Conservation (phyloP, 176 grass and related monocot species). For the Neostapfia colusana region DNA sequence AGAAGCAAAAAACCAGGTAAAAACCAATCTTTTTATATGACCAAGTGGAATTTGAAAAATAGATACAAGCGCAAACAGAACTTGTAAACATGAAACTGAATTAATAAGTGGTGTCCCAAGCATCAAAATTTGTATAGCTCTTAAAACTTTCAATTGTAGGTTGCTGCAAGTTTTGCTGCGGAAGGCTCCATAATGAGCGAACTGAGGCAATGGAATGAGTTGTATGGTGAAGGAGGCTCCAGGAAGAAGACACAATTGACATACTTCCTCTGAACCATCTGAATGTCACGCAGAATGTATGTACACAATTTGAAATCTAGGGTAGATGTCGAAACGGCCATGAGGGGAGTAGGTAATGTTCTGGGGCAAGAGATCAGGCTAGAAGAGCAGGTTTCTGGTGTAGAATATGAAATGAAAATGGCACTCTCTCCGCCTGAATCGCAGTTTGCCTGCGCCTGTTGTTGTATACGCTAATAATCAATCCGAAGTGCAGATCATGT, state of each 20-base stretch:
- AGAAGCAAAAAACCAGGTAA: conserved; percentile 91
- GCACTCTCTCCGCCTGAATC: conserved; percentile 13
- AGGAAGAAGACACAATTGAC: conserved; percentile 92
- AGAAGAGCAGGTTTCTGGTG: not conserved
- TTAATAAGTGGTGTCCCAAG: not conserved
- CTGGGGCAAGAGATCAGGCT: conserved; percentile 16
- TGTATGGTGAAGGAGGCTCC: conserved; percentile 92
- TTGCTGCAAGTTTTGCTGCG: conserved; percentile 73
- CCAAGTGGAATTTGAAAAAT: not conserved
- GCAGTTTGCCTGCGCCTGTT: conserved; percentile 32
- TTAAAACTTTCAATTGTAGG: conserved; percentile 51
- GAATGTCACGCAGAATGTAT: conserved; percentile 27
- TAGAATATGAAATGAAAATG: conserved; percentile 14
- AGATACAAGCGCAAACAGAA: not conserved
- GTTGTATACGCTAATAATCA: conserved; percentile 45
- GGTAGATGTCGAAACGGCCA: conserved; percentile 34
- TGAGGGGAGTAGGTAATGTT: conserved; percentile 1
- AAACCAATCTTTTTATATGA: conserved; percentile 6
- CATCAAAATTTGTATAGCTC: not conserved
- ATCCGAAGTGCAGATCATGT: conserved; percentile 13
- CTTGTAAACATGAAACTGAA: not conserved
- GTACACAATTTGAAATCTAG: conserved; percentile 46
- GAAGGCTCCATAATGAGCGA: conserved; percentile 91
- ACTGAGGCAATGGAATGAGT: conserved; percentile 93
- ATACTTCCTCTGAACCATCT: conserved; percentile 72